Base-by-base conservation (phyloP, 345 rosid species). In the Eucalyptus polyanthemos region DNA sequence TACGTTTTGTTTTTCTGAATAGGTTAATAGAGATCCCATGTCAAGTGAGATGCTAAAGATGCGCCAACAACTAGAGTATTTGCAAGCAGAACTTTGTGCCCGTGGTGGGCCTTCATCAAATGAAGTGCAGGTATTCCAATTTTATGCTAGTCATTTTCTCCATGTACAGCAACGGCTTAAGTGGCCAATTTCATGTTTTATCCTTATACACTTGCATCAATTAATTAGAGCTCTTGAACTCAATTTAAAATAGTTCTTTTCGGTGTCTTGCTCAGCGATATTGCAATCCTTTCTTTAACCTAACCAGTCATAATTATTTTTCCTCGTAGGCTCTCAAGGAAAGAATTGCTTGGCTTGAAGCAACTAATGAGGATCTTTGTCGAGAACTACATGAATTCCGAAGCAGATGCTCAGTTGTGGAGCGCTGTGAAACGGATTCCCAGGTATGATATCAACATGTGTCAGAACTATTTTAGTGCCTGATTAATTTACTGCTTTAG, bases 11-110 rank as follows among this genome's bases (percentile, higher is more conserved):
- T 86, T 89, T 50, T 88, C 22, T 72, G 62, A 22, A 90, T 87
- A 98, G 99, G 95, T 97, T 88, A 98, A 98, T 86, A 94, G 99
- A 93, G 99, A 98, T 93, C 99, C 99, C n/a, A 97, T 95, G 92
- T 93, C 99, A 88, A 96, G 92, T 93, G 99, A 98, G 94, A 98
- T 98, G 97, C 93, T 98, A 58, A 97, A 95, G 91, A 98, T 98
- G 99, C 98, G 99, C 21, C 99, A 97, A 92, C 97, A 97, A 92
- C 94, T 98, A 40, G 99, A 97, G 92, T 94, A 90, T 93, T 92
- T 98, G 94, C 99, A 97, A 91, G 99, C 99, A 58, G 99, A 98
- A 94, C 99, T 98, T 91, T 96, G 94, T 87, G 96, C 96, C 76
- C 96, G 98, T 60, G 96, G 94, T 9, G 99, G 97, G 89, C 94